phyloP scores from a whole-genome alignment of 2,329 filamentous ascomycete species.

The Ramularia endophylla region DNA sequence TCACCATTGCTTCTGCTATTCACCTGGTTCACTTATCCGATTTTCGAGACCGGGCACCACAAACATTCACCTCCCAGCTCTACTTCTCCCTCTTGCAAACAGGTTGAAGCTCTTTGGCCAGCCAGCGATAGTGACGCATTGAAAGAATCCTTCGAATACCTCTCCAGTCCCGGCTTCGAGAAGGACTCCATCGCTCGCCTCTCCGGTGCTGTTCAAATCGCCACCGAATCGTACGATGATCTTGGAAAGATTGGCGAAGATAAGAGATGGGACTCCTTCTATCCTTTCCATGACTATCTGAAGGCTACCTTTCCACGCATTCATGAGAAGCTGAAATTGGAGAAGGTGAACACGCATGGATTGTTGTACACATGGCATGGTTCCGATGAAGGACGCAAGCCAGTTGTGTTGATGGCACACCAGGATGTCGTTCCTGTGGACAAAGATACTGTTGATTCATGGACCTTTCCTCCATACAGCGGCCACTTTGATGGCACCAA shows the following conservation, averaged over 20 bases:
- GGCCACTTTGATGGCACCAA: slow-evolving; percentile 50
- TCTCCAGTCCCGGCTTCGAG: slow-evolving; percentile 27
- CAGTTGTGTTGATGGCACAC: slow-evolving; percentile 50
- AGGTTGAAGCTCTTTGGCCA: slow-evolving; percentile 26
- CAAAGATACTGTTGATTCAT: slow-evolving; percentile 37
- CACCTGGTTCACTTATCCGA: no score
- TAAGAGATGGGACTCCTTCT: slow-evolving; percentile 50
- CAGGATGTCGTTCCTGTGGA: slow-evolving; percentile 53
- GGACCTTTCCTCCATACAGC: slow-evolving; percentile 51
- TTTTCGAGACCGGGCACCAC: no score
- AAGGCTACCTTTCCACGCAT: slow-evolving; percentile 48
- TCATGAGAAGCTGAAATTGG: slow-evolving; percentile 30
- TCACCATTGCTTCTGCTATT: no score
- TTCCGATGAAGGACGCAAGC: slow-evolving; percentile 47
- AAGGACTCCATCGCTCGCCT: slow-evolving; percentile 41
- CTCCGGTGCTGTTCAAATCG: slow-evolving; percentile 51
- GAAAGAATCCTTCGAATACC: slow-evolving; percentile 26
- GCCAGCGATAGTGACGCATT: slow-evolving; percentile 19
- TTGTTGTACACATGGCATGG: slow-evolving; percentile 56
- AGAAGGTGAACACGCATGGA: slow-evolving; percentile 58
- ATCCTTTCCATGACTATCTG: slow-evolving; percentile 46
- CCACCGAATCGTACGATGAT: slow-evolving; percentile 53
- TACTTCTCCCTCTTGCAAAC: slow-evolving; percentile 18
- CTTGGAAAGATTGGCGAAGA: slow-evolving; percentile 51
- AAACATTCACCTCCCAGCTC: slow-evolving; percentile 1